Evolutionary conservation across 169 alveolate genomes (phyloP).

Genomic region (Plasmodium malariae): DNA sequence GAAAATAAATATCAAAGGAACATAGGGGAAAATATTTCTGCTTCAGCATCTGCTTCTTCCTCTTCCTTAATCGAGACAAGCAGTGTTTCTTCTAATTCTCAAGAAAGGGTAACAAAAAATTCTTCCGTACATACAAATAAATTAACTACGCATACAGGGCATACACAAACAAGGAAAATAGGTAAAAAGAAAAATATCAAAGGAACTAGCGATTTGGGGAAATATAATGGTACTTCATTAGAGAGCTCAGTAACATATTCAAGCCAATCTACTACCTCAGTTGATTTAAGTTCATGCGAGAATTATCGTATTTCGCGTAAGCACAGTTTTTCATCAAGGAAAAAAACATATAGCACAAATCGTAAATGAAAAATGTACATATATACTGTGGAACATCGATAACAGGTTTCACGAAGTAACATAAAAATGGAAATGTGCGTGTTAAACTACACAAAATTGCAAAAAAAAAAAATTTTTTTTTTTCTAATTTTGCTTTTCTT

Average conservation of each 20-base stretch:
- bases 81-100: conserved; percentile 26
- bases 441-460: background rate
- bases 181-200: conserved; percentile 11
- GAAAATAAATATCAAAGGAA: conserved; percentile 10
- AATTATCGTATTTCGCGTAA: background rate
- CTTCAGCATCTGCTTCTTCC: background rate
- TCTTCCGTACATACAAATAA: background rate
- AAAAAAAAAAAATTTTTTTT: background rate
- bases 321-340: background rate
- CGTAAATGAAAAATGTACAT: no score
- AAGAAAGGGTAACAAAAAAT: background rate
- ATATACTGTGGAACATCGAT: no score
- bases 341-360: background rate
- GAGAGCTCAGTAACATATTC: conserved; percentile 26
- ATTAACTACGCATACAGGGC: background rate
- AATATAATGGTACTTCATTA: conserved; percentile 10
- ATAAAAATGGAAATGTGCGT: background rate
- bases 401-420: no score
- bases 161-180: background rate
- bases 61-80: conserved; percentile 47
- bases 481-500: no score
- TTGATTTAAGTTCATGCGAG: conserved; percentile 11
- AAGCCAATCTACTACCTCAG: conserved; percentile 12
- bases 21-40: background rate
- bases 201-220: background rate